Evolutionary conservation across 1,139 yeast species (phyloP).

Genomic region (Yamadazyma buinensis): DNA sequence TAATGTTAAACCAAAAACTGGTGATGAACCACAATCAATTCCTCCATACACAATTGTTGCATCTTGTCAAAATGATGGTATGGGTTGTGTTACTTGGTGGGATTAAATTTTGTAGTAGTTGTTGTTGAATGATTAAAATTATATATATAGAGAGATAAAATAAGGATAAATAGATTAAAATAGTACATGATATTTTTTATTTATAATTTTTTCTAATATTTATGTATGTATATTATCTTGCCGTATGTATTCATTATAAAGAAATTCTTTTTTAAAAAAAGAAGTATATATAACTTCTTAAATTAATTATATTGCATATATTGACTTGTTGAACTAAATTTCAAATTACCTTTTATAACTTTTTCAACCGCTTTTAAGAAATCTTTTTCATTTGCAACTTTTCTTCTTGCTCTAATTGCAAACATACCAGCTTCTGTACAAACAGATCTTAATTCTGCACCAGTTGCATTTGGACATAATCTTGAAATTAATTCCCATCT

Average conservation of each 20-base stretch:
- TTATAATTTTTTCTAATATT: no score
- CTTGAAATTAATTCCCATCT: constrained; percentile 98
- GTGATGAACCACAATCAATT: constrained; percentile 9
- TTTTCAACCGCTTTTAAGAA: constrained; percentile 96
- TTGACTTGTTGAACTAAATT: constrained; percentile 93
- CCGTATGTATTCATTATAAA: no score
- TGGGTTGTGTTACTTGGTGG: constrained; percentile 98
- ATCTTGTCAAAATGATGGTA: constrained; percentile 93
- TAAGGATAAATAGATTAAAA: no score
- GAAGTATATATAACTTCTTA: no score
- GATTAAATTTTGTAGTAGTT: constrained; percentile 35
- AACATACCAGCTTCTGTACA: constrained; percentile 99
- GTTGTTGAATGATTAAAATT: not conserved
- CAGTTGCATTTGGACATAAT: constrained; percentile 96
- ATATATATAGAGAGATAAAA: not conserved
- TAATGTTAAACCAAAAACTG: constrained; percentile 64
- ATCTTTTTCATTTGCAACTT: constrained; percentile 97
- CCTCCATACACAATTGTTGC: constrained; percentile 85
- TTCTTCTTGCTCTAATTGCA: constrained; percentile 96
- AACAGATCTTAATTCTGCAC: constrained; percentile 95
- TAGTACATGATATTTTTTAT: no score
- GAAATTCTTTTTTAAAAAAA: no score
- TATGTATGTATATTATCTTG: not conserved
- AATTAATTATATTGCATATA: constrained; percentile 90
- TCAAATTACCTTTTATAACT: constrained; percentile 97